phyloP scores from a whole-genome alignment of 306 rosid genomes.

The Psophocarpus tetragonolobus region DNA sequence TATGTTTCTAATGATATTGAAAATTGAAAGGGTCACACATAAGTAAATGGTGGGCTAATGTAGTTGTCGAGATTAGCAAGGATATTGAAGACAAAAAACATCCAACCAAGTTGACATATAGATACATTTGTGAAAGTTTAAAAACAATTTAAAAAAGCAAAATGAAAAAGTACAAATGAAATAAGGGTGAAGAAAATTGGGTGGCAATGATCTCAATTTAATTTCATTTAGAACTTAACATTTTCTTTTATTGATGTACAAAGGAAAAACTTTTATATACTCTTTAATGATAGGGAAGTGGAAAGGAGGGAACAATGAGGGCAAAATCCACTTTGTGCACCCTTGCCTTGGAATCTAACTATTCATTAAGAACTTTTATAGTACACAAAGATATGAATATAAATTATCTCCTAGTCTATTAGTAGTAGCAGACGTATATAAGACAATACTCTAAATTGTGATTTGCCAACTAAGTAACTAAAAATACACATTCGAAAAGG shows the following conservation, averaged over 20 bases:
- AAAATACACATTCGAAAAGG: too few relatives aligned
- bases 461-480: too few relatives aligned
- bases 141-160: neutral
- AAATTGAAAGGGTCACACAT: neutral
- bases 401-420: too few relatives aligned
- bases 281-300: too few relatives aligned
- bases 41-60: neutral
- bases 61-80: neutral
- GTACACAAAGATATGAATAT: too few relatives aligned
- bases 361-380: too few relatives aligned
- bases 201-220: neutral
- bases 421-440: too few relatives aligned
- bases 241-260: neutral
- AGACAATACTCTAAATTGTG: too few relatives aligned
- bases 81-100: neutral
- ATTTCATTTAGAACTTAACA: neutral
- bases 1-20: neutral
- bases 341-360: too few relatives aligned
- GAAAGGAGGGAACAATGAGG: too few relatives aligned
- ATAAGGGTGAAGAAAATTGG: neutral
- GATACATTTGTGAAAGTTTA: neutral
- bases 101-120: slow-evolving; percentile 1
- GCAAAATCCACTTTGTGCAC: too few relatives aligned
- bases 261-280: neutral
- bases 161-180: neutral